Conservation (phyloP, 1,284 basidiomycete species). For the Mycosarcoma maydis region DNA sequence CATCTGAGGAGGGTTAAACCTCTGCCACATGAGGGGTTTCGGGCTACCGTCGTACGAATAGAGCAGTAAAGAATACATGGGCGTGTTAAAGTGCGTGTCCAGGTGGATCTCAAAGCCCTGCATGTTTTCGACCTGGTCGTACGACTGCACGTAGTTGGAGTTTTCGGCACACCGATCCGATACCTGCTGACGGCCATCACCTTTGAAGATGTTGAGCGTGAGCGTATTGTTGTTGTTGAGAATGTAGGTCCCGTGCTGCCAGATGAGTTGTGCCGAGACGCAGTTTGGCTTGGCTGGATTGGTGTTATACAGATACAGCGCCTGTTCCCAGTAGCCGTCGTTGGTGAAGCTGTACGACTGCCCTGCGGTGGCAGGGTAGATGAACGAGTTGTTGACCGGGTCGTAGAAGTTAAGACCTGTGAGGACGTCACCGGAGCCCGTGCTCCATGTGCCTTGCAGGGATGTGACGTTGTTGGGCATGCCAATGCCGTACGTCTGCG, state of each 20-base stretch:
- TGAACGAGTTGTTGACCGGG: slow-evolving; percentile 59
- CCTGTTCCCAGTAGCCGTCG: slow-evolving; percentile 62
- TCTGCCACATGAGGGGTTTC: slow-evolving; percentile 52
- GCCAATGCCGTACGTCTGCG: slow-evolving; percentile 41
- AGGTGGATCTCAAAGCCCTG: slow-evolving; percentile 48
- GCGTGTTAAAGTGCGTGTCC: slow-evolving; percentile 25
- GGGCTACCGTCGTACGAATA: slow-evolving; percentile 53
- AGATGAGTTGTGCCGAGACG: slow-evolving; percentile 61
- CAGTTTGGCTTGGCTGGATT: slow-evolving; percentile 59
- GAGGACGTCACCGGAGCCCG: slow-evolving; percentile 55
- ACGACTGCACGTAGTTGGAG: slow-evolving; percentile 49
- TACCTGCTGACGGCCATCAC: slow-evolving; percentile 54
- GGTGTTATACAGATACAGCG: slow-evolving; percentile 54
- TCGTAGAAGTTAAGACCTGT: slow-evolving; percentile 64
- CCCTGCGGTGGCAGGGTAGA: slow-evolving; percentile 53
- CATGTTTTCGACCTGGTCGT: slow-evolving; percentile 51
- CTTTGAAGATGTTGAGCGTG: slow-evolving; percentile 49
- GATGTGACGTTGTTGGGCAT: slow-evolving; percentile 44
- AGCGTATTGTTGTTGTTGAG: slow-evolving; percentile 51
- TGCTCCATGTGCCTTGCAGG: slow-evolving; percentile 60
- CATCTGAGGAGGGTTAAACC: slow-evolving; percentile 59
- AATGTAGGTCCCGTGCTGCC: slow-evolving; percentile 64
- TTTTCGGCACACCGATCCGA: slow-evolving; percentile 39
- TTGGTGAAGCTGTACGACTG: slow-evolving; percentile 63
- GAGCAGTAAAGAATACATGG: slow-evolving; percentile 44